phyloP scores from a whole-genome alignment of 345 rosid species.

The Gossypium rotundifolium region DNA sequence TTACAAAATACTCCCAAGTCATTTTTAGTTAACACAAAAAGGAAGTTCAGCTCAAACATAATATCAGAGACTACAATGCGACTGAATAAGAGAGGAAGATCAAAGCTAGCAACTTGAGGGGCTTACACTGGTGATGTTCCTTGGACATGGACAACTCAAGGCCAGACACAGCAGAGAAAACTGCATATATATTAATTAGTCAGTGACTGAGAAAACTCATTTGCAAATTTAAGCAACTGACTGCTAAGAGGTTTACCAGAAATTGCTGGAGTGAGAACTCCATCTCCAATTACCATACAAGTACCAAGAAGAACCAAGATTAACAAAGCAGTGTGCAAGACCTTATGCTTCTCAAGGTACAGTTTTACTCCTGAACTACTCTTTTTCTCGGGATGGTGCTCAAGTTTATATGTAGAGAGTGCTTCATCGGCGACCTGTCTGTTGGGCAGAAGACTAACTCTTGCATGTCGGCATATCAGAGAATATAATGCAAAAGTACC shows the following conservation, averaged over 20 bases:
- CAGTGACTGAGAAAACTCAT: neutral
- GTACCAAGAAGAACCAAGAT: constrained; percentile 96
- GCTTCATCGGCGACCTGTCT: constrained; percentile 90
- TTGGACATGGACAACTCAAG: constrained; percentile 89
- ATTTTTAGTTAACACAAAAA: neutral
- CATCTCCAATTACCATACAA: constrained; percentile 99
- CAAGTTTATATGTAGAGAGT: constrained; percentile 89
- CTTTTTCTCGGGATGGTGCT: constrained; percentile 62
- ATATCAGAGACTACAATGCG: neutral
- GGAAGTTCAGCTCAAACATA: neutral
- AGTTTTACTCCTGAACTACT: constrained; percentile 56
- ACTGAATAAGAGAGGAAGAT: neutral
- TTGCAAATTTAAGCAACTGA: neutral
- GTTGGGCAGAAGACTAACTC: constrained; percentile 91
- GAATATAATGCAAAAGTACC: constrained; percentile 98
- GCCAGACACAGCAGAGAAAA: constrained; percentile 96
- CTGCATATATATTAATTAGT: constrained; percentile 28
- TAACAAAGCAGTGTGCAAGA: constrained; percentile 83
- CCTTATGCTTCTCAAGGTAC: constrained; percentile 73
- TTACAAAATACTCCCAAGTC: neutral
- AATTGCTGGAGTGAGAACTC: constrained; percentile 94
- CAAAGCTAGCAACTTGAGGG: constrained; percentile 11
- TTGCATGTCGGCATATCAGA: constrained; percentile 84
- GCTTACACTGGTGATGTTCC: constrained; percentile 88
- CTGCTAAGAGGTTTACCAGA: constrained; percentile 48